Conservation (phyloP, 768 basidiomycete genomes). For the Leccinum incarnatum region DNA sequence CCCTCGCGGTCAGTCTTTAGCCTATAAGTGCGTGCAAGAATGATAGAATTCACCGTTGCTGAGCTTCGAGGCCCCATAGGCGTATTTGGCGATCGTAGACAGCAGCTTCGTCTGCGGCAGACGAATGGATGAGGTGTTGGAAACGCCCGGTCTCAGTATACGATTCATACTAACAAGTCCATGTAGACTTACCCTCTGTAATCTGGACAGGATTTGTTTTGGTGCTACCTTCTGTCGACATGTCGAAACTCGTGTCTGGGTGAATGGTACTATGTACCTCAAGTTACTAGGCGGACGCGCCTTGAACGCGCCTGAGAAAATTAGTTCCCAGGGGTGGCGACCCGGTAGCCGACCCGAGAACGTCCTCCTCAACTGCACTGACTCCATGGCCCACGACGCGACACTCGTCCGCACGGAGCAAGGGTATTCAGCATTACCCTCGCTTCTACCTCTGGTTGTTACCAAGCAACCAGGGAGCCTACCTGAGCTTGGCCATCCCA, state of each 20-base stretch:
- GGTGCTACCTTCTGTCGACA: constrained; percentile 31
- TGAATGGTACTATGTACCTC: too few species aligned
- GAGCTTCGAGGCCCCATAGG: constrained; percentile 97
- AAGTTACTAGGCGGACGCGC: too few species aligned
- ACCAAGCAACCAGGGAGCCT: too few species aligned
- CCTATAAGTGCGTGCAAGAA: background rate
- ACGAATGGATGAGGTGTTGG: background rate
- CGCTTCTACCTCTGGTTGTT: too few species aligned
- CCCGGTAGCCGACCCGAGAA: too few species aligned
- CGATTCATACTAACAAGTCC: background rate
- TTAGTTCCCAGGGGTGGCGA: too few species aligned
- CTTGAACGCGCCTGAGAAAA: too few species aligned
- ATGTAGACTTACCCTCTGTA: constrained; percentile 56
- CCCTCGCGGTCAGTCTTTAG: constrained; percentile 7
- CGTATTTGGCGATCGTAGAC: constrained; percentile 97
- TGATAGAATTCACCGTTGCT: constrained; percentile 66
- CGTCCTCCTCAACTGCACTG: too few species aligned
- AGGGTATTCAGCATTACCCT: too few species aligned
- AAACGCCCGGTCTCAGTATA: constrained; percentile 3
- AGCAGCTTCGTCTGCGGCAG: constrained; percentile 57
- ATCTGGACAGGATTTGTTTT: constrained; percentile 46
- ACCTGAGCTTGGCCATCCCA: too few species aligned
- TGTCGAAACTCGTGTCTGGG: background rate
- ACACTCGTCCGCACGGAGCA: too few species aligned
- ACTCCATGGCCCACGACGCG: too few species aligned